Percentiles rank a stretch among this genome's conserved stretches.
Conservation (phyloP, 805 yeast genomes). For the Candida khao-thaluensis region DNA sequence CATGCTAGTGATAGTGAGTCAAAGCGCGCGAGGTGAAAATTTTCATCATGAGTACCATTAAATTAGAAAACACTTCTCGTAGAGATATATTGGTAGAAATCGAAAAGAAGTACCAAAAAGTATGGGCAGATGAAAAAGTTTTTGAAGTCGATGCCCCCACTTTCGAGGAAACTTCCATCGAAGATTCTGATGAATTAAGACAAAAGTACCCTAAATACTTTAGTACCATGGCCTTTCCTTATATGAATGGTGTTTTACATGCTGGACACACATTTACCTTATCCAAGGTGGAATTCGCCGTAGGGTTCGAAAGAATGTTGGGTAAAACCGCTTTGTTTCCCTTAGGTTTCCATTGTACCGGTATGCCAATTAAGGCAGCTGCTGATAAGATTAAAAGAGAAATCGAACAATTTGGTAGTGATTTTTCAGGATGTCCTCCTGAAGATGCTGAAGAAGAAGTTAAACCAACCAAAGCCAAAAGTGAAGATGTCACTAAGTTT, state of each 20-base stretch:
- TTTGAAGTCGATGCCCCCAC: slow-evolving; percentile 90
- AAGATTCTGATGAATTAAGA: slow-evolving; percentile 66
- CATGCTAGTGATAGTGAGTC: too few species aligned
- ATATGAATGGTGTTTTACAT: slow-evolving; percentile 97
- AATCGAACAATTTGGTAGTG: slow-evolving; percentile 83
- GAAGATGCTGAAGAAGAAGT: slow-evolving; percentile 65
- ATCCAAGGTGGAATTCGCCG: slow-evolving; percentile 87
- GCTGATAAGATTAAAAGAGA: slow-evolving; percentile 95
- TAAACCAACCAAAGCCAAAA: slow-evolving; percentile 30
- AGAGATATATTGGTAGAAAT: slow-evolving; percentile 89
- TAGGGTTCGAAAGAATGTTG: slow-evolving; percentile 92
- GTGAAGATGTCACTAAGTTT: slow-evolving; percentile 86
- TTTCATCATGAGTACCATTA: slow-evolving; percentile 40
- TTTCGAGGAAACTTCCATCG: slow-evolving; percentile 52
- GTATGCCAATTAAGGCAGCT: slow-evolving; percentile 95
- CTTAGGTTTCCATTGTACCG: slow-evolving; percentile 98
- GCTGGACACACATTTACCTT: slow-evolving; percentile 97
- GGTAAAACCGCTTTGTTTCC: slow-evolving; percentile 94
- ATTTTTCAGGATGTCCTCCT: slow-evolving; percentile 66
- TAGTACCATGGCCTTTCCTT: slow-evolving; percentile 96
- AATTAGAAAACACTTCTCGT: slow-evolving; percentile 73
- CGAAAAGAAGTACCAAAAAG: slow-evolving; percentile 82
- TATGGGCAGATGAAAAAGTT: slow-evolving; percentile 83
- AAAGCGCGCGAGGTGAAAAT: not conserved
- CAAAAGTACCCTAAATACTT: slow-evolving; percentile 80